A percentile compares a stretch with the other conserved stretches of the same genome.
Conservation (phyloP, 2,329 filamentous ascomycete species). For the Corynespora cassiicola region DNA sequence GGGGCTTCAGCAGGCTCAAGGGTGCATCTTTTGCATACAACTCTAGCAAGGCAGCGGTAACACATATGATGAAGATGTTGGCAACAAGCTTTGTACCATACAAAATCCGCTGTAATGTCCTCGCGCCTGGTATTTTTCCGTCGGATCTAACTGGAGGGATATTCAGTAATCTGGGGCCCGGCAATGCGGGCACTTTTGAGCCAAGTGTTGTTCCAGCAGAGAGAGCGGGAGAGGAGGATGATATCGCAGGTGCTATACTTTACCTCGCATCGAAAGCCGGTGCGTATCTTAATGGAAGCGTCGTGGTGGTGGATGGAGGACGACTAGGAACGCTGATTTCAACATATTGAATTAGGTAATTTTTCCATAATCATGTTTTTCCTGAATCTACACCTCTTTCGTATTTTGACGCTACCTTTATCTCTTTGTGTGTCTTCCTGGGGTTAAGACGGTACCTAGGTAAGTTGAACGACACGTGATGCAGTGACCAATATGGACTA, state of each 20-base stretch:
- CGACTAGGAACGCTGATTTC: slow-evolving; percentile 63
- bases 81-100: slow-evolving; percentile 49
- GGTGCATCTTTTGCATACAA: slow-evolving; percentile 27
- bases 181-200: slow-evolving; percentile 7
- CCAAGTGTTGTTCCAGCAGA: slow-evolving; percentile 55
- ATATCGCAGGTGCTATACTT: slow-evolving; percentile 70
- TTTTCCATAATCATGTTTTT: too few species aligned
- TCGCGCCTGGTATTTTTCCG: slow-evolving; percentile 53
- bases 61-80: slow-evolving; percentile 58
- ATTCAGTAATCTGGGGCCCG: slow-evolving; percentile 8
- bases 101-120: slow-evolving; percentile 57
- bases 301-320: slow-evolving; percentile 69
- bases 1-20: slow-evolving; percentile 19
- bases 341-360: slow-evolving; percentile 56
- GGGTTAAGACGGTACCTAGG: too few species aligned
- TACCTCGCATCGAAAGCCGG: slow-evolving; percentile 71
- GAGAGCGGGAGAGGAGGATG: slow-evolving; percentile 65
- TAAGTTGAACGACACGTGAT: too few species aligned
- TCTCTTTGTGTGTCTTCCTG: too few species aligned
- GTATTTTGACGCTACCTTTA: too few species aligned
- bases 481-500: too few species aligned
- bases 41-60: slow-evolving; percentile 54
- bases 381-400: too few species aligned
- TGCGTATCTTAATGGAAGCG: slow-evolving; percentile 69
- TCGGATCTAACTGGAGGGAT: slow-evolving; percentile 22